Percentiles rank a stretch among this genome's conserved stretches.
Conservation (phyloP, 495 filamentous ascomycete genomes). For the Penicillium bovifimosum region DNA sequence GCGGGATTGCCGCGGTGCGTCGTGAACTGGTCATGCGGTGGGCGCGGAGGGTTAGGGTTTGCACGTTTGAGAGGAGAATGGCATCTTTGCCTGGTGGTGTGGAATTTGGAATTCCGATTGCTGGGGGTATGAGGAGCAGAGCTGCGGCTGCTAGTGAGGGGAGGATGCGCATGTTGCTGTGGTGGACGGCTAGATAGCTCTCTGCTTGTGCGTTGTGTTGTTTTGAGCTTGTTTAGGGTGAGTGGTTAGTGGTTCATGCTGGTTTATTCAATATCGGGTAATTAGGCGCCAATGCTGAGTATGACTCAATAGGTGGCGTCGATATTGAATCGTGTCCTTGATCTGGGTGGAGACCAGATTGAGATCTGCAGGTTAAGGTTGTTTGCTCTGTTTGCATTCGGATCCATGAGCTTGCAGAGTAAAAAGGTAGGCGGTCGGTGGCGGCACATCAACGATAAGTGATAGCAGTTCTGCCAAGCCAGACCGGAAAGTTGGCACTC, state of each 20-base stretch:
- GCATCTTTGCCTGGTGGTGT: constrained; percentile 48
- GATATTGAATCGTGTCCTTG: not conserved
- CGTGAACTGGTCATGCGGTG: constrained; percentile 62
- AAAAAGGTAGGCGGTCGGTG: not conserved
- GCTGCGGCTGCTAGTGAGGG: not conserved
- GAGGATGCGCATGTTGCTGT: constrained; percentile 5
- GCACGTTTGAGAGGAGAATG: constrained; percentile 71
- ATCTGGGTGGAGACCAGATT: not conserved
- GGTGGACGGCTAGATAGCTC: not conserved
- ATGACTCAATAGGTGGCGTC: not conserved
- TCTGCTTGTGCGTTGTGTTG: not conserved
- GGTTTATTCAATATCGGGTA: not conserved
- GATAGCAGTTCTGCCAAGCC: constrained; percentile 11
- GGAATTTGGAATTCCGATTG: constrained; percentile 13
- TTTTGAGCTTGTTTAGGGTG: no score
- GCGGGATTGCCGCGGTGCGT: constrained; percentile 71
- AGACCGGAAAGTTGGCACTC: constrained; percentile 15
- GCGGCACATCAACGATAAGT: constrained; percentile 18
- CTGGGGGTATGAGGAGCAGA: constrained; percentile 32
- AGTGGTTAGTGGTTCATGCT: not conserved
- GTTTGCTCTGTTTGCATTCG: not conserved
- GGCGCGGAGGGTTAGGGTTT: constrained; percentile 68
- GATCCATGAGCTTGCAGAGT: not conserved
- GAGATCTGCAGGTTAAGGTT: not conserved
- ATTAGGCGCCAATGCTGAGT: not conserved